Base-by-base conservation (phyloP, 352 stramenopile species). In the Phytopythium vexans region DNA sequence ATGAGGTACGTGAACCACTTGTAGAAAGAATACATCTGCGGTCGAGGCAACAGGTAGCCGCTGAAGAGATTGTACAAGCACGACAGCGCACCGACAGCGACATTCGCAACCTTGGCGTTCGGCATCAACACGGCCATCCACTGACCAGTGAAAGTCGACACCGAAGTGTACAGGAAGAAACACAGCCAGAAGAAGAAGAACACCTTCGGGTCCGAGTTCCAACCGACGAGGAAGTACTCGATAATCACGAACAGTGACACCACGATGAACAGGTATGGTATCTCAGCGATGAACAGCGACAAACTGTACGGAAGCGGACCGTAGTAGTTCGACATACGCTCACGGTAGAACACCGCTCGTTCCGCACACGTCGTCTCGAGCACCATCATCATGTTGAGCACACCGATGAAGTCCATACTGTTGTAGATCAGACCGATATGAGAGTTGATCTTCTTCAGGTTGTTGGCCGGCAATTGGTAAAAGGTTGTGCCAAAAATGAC, bases 71-170 rank as follows among this genome's bases (percentile, higher is more conserved):
- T 90, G 45, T 87, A 82, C 36, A 88, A 41, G 49, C 70, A 85
- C 35, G 80, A 90, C 1, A 90, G 21, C 0, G 80, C 80, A 38
- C 80, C 77, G 32, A 90, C 75, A 6, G 80, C 80, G 6, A 90
- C 80, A 49, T 88, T 90, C 15, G 77, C 80, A 49, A 90, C 80
- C 72, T 90, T 90, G 46, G 74, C 61, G 56, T 88, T 89, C 6
- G 79, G 79, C 64, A 68, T 86, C 52, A 89, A 54, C 16, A 68
- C 79, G 15, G 76, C 72, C 80, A 90, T 90, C 74, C 77, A 90
- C 56, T 90, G 80, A 1, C 80, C 79, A 8, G 85, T 53, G 48
- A 83, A 88, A 38, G 74, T 86, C 54, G 71, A 86, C 1, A 65
- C 67, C 32, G 74, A 82, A 37, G 74, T 81, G 74, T 79, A 84